Conservation (phyloP, 1,284 basidiomycete genomes). For the Ceratobasidium sp. region DNA sequence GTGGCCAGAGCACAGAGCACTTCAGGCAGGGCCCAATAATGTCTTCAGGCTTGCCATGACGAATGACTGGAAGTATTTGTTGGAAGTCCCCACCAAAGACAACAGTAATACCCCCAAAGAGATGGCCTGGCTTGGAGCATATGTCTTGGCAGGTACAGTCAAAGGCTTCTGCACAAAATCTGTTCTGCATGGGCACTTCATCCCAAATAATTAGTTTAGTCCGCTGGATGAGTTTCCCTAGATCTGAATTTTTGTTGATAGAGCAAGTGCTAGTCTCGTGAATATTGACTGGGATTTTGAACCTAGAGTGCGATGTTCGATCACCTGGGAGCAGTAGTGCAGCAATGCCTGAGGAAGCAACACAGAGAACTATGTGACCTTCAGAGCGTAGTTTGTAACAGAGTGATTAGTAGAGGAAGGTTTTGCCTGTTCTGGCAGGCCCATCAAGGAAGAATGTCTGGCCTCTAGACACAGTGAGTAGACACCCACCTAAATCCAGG, state of each 20-base stretch:
- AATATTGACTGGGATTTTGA: slow-evolving; percentile 62
- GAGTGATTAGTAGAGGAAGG: slow-evolving; percentile 63
- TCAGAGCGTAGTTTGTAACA: slow-evolving; percentile 54
- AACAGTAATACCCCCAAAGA: background rate
- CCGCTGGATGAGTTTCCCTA: slow-evolving; percentile 55
- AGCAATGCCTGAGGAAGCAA: slow-evolving; percentile 64
- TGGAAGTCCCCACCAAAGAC: too few relatives aligned
- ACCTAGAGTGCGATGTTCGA: slow-evolving; percentile 61
- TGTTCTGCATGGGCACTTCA: slow-evolving; percentile 59
- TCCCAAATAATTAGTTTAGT: slow-evolving; percentile 60
- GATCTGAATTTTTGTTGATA: slow-evolving; percentile 51
- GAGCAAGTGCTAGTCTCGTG: slow-evolving; percentile 53
- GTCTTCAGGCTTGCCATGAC: slow-evolving; percentile 54
- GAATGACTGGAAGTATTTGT: slow-evolving; percentile 60
- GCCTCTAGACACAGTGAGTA: too few relatives aligned
- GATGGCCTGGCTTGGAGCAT: slow-evolving; percentile 46
- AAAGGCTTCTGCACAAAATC: slow-evolving; percentile 56
- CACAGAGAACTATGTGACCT: slow-evolving; percentile 60
- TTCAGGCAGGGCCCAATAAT: slow-evolving; percentile 53
- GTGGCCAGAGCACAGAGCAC: slow-evolving; percentile 58
- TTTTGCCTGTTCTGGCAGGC: slow-evolving; percentile 65
- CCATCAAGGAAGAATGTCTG: slow-evolving; percentile 63
- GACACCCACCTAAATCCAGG: too few relatives aligned
- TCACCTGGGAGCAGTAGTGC: slow-evolving; percentile 61
- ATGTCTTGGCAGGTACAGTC: slow-evolving; percentile 58